phyloP scores from a whole-genome alignment of 169 alveolate species.

The Toxoplasma gondii region DNA sequence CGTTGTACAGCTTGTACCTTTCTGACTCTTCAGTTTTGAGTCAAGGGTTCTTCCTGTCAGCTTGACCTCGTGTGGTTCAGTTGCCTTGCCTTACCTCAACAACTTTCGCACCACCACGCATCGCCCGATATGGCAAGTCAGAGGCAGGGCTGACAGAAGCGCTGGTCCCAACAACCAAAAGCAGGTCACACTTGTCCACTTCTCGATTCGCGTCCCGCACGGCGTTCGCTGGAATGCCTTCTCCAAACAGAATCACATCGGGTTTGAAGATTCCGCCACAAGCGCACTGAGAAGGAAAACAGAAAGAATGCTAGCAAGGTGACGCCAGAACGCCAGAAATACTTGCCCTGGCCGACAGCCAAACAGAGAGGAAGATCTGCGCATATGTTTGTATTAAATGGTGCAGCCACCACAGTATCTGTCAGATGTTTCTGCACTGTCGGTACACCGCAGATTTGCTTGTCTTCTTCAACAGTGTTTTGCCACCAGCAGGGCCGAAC shows the following conservation, averaged over 20 bases:
- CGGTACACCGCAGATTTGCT: too few relatives aligned
- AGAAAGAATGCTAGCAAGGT: background rate
- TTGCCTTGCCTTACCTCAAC: conserved; percentile 36
- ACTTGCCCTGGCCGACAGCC: too few relatives aligned
- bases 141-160: conserved; percentile 66
- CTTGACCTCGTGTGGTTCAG: background rate
- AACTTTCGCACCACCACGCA: conserved; percentile 50
- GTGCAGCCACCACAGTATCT: too few relatives aligned
- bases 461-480: too few relatives aligned
- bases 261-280: conserved; percentile 70
- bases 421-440: too few relatives aligned
- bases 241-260: conserved; percentile 69
- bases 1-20: too few relatives aligned
- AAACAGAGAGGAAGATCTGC: too few relatives aligned
- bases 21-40: too few relatives aligned
- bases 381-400: too few relatives aligned
- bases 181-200: conserved; percentile 62
- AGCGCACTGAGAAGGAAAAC: conserved; percentile 33
- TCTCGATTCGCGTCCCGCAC: conserved; percentile 49
- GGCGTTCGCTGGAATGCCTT: conserved; percentile 57
- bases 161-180: conserved; percentile 69
- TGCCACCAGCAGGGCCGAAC: too few relatives aligned
- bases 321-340: too few relatives aligned
- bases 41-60: background rate
- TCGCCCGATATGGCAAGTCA: conserved; percentile 60